Evolutionary conservation across 2,329 filamentous ascomycete genomes (phyloP).

Genomic region (Aureobasidium sp.): DNA sequence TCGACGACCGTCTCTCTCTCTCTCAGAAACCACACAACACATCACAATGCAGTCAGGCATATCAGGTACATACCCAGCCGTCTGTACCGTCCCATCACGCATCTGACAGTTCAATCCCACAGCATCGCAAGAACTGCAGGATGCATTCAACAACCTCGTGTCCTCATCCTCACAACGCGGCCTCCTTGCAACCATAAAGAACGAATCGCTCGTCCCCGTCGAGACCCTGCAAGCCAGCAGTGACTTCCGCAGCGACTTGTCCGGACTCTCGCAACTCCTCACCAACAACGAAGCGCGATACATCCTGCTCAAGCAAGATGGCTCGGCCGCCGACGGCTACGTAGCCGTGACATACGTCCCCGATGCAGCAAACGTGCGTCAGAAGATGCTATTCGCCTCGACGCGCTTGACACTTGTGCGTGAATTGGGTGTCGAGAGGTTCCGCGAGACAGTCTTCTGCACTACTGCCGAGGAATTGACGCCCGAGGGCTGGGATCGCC

Average conservation of each 20-base stretch:
- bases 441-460: conserved; percentile 67
- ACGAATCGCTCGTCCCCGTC: conserved; percentile 60
- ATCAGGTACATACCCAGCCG: conserved; percentile 47
- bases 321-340: conserved; percentile 38
- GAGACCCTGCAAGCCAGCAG: conserved; percentile 46
- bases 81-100: background rate
- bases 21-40: conserved; percentile 5
- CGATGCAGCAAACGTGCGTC: conserved; percentile 68
- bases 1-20: background rate
- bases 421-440: conserved; percentile 71
- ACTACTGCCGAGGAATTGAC: conserved; percentile 65
- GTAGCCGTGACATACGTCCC: conserved; percentile 72
- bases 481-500: conserved; percentile 61
- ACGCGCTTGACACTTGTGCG: conserved; percentile 68
- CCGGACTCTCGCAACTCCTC: conserved; percentile 55
- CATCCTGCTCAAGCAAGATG: conserved; percentile 59
- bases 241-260: conserved; percentile 45
- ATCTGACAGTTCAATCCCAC: conserved; percentile 14
- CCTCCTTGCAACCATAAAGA: conserved; percentile 62
- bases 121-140: conserved; percentile 72
- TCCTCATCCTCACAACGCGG: conserved; percentile 57
- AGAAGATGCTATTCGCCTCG: conserved; percentile 80
- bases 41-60: conserved; percentile 70
- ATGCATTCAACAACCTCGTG: conserved; percentile 65
- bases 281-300: conserved; percentile 63